phyloP scores from a whole-genome alignment of 106 monocot species.

The Triglochin maritima region DNA sequence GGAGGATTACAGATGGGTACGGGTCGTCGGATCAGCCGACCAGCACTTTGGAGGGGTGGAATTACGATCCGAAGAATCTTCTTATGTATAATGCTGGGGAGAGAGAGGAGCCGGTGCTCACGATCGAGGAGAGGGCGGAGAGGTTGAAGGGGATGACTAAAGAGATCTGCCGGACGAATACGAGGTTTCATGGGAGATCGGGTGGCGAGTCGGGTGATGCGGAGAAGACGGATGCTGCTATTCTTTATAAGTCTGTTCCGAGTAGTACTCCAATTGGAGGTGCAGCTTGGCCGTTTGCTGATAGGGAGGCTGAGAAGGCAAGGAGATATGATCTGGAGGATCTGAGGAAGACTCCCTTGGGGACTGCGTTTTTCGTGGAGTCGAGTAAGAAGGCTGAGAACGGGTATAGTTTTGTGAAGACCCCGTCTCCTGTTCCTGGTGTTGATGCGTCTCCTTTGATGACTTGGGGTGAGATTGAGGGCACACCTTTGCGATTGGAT shows the following conservation, averaged over 20 bases:
- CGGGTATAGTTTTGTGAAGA: slow-evolving; percentile 83
- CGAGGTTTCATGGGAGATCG: slow-evolving; percentile 49
- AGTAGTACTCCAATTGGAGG: slow-evolving; percentile 64
- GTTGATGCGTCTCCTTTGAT: slow-evolving; percentile 83
- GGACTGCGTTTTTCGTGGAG: slow-evolving; percentile 57
- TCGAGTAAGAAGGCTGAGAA: slow-evolving; percentile 62
- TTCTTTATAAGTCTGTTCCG: slow-evolving; percentile 53
- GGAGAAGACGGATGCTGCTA: slow-evolving; percentile 33
- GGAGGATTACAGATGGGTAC: slow-evolving; percentile 82
- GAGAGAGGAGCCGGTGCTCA: slow-evolving; percentile 49
- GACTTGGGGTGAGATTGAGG: slow-evolving; percentile 98
- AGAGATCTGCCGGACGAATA: slow-evolving; percentile 60
- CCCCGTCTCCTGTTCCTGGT: slow-evolving; percentile 86
- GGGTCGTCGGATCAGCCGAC: slow-evolving; percentile 78
- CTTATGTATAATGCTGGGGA: slow-evolving; percentile 73
- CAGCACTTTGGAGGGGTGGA: slow-evolving; percentile 63
- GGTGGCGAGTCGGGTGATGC: slow-evolving; percentile 26
- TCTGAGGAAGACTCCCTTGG: slow-evolving; percentile 60
- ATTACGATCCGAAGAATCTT: slow-evolving; percentile 84
- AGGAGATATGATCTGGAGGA: slow-evolving; percentile 91
- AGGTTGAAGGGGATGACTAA: slow-evolving; percentile 61
- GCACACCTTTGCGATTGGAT: slow-evolving; percentile 84
- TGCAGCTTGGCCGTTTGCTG: slow-evolving; percentile 58
- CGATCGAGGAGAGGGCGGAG: slow-evolving; percentile 54
- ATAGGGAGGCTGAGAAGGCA: slow-evolving; percentile 47